Evolutionary conservation across 2,329 filamentous ascomycete genomes (phyloP), one percentile per base, ranked within the genome.

Genomic region (Aspergillus phoenicis): DNA sequence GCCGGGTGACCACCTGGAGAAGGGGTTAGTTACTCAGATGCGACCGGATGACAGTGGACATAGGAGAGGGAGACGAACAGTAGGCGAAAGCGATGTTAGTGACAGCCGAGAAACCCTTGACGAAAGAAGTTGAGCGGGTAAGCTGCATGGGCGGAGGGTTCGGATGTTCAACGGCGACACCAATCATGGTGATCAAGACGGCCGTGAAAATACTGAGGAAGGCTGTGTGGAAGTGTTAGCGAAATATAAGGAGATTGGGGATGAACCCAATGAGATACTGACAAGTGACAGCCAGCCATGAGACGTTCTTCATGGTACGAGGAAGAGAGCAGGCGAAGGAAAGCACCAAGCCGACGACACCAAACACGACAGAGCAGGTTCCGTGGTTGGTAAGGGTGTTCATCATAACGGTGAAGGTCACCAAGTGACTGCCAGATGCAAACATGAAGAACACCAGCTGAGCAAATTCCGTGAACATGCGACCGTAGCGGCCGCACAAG

Each of bases 81-180:
- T 89, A 91, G 53, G 89, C 88, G 62, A 91, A 86, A 59, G 90
- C 81, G 60, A 91, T 91, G 76, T 90, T 90, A 66, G 81, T 83
- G 58, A 89, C 81, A n/a, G 85, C 83, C 43, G 85, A 81, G 69
- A 89, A 88, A 17, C 80, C 85, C 43, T 83, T 79, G 52, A 80
- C 78, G 49, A 89, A 79, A 39, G 74, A 77, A 0, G 83, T 71
- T 2, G 79, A 70, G 17, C 74, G 68, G 4, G 77, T 76, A 20
- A 76, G 71, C 24, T 75, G 64, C 48, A 80, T 71, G 20, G 71
- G 71, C 8, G 66, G 67, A 28, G 67, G 68, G 52, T 77, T 74
- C 11, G 79, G 78, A 52, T 78, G 78, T 47, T 76, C 70, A 45
- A 89, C 75, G 6, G 85, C 87, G 3, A 89, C 86, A 4, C 82